phyloP scores from a whole-genome alignment of 495 filamentous ascomycete species.

The Geopyxis carbonaria region DNA sequence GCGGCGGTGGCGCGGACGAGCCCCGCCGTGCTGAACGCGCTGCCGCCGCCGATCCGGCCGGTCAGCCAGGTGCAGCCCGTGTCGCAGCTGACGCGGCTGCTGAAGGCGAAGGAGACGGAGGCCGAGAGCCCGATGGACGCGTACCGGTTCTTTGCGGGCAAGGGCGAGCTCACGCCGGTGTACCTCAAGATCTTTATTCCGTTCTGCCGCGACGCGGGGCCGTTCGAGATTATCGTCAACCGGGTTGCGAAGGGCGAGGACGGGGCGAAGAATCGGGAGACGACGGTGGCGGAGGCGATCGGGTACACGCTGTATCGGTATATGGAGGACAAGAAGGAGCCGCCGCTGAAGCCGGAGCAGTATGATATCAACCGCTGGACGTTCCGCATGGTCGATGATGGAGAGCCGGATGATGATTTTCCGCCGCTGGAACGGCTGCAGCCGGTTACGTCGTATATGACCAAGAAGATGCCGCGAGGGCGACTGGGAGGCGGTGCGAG shows the following conservation, averaged over 20 bases:
- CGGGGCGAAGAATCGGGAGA: constrained; percentile 38
- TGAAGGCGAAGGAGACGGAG: constrained; percentile 65
- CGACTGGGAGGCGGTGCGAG: constrained; percentile 38
- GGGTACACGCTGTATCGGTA: constrained; percentile 79
- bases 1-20: constrained; percentile 31
- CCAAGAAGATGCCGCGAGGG: constrained; percentile 51
- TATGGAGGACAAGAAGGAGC: constrained; percentile 60
- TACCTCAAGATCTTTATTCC: constrained; percentile 76
- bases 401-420: constrained; percentile 92
- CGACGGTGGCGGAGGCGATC: constrained; percentile 79
- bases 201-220: constrained; percentile 40
- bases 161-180: constrained; percentile 65
- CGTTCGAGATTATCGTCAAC: constrained; percentile 58
- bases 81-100: constrained; percentile 36
- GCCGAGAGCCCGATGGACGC: constrained; percentile 67
- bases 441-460: constrained; percentile 69
- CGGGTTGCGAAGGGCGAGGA: constrained; percentile 54
- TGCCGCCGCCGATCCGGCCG: constrained; percentile 70
- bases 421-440: constrained; percentile 66
- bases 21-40: constrained; percentile 48
- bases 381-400: constrained; percentile 85
- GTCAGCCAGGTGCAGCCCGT: constrained; percentile 63
- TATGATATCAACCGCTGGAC: constrained; percentile 84
- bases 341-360: constrained; percentile 48
- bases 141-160: constrained; percentile 73